phyloP scores from a whole-genome alignment of 2,329 filamentous ascomycete species.

The Cucurbitaria berberidis region DNA sequence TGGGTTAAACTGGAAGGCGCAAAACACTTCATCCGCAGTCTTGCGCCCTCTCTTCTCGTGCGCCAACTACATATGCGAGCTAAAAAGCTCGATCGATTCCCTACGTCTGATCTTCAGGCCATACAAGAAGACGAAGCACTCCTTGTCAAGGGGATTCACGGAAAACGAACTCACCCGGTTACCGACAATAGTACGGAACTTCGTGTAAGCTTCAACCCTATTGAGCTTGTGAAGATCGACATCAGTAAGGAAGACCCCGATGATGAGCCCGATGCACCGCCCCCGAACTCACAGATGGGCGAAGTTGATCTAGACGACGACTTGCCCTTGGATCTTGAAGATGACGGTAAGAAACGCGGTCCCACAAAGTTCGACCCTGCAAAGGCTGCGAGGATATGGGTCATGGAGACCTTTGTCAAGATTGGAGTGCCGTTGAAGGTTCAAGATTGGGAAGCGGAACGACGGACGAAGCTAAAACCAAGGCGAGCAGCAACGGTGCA shows the following conservation, averaged over 20 bases:
- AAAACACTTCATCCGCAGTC: slow-evolving; percentile 79
- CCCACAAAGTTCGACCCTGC: slow-evolving; percentile 67
- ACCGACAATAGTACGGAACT: slow-evolving; percentile 80
- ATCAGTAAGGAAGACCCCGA: slow-evolving; percentile 75
- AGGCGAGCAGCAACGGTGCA: slow-evolving; percentile 30
- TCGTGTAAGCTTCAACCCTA: slow-evolving; percentile 77
- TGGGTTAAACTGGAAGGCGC: slow-evolving; percentile 83
- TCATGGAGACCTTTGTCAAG: slow-evolving; percentile 68
- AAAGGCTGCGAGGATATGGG: slow-evolving; percentile 70
- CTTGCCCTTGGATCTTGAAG: slow-evolving; percentile 34
- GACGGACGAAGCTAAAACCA: slow-evolving; percentile 30
- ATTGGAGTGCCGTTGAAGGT: slow-evolving; percentile 70
- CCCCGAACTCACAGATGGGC: slow-evolving; percentile 21
- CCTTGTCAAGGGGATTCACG: slow-evolving; percentile 71
- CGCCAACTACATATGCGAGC: slow-evolving; percentile 59
- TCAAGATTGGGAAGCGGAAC: slow-evolving; percentile 65
- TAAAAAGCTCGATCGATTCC: slow-evolving; percentile 21
- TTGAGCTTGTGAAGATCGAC: slow-evolving; percentile 78
- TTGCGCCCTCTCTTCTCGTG: slow-evolving; percentile 77
- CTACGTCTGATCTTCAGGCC: slow-evolving; percentile 43
- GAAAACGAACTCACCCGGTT: slow-evolving; percentile 70
- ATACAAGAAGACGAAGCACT: slow-evolving; percentile 56
- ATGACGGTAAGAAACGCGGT: slow-evolving; percentile 52
- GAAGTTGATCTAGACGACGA: slow-evolving; percentile 45
- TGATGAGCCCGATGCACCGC: slow-evolving; percentile 60